phyloP scores from a whole-genome alignment of 805 yeast genomes.

The Starmera quercuum region DNA sequence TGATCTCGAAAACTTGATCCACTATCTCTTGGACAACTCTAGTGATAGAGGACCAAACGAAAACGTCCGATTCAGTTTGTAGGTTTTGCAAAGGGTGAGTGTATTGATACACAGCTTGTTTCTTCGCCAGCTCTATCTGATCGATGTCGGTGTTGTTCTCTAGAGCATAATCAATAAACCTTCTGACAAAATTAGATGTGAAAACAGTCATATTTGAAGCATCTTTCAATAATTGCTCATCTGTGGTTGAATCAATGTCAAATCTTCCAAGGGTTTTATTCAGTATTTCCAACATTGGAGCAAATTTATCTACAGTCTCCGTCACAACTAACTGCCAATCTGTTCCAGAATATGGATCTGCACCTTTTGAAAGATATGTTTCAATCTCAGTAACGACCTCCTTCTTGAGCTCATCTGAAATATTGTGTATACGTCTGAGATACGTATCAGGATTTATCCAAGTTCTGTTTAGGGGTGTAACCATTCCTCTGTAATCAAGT shows the following conservation, averaged over 20 bases:
- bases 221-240: conserved; percentile 11
- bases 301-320: conserved; percentile 42
- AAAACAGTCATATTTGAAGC: conserved; percentile 29
- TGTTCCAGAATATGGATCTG: conserved; percentile 34
- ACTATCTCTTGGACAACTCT: conserved; percentile 32
- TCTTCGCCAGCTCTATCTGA: conserved; percentile 19
- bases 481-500: conserved; percentile 44
- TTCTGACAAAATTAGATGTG: conserved; percentile 36
- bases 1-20: conserved; percentile 27
- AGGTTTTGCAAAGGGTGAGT: conserved; percentile 34
- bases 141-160: conserved; percentile 6
- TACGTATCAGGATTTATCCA: conserved; percentile 43
- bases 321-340: conserved; percentile 51
- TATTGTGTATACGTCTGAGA: conserved; percentile 27
- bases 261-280: conserved; percentile 27
- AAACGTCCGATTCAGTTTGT: conserved; percentile 31
- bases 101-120: conserved; percentile 38
- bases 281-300: conserved; percentile 37
- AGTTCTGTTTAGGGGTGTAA: conserved; percentile 46
- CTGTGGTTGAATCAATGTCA: background rate
- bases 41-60: conserved; percentile 42
- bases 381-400: conserved; percentile 30
- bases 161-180: conserved; percentile 28
- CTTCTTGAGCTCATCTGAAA: conserved; percentile 25
- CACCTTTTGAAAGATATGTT: conserved; percentile 19